These are phyloP conservation scores for Leishmania martiniquensis DNA, from an alignment of 208 protist species.

Conservation along the genomic window DNA sequence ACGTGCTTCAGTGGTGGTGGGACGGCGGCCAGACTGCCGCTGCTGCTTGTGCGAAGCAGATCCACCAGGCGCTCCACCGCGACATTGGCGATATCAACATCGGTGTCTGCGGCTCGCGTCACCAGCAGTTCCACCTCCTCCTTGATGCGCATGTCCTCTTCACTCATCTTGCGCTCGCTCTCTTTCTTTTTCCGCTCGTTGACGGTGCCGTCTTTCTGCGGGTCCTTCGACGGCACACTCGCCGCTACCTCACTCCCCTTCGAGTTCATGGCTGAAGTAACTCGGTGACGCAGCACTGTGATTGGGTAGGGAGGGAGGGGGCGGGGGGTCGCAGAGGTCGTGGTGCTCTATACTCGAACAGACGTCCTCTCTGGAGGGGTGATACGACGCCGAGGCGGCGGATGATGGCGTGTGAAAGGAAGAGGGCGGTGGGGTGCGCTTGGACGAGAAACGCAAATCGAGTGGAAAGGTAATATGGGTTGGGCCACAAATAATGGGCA, in stretches of 20 bases:
- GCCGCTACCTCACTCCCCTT: conserved; percentile 56
- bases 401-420: background rate
- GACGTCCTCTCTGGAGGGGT: background rate
- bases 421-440: background rate
- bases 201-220: conserved; percentile 40
- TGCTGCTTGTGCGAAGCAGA: conserved; percentile 95
- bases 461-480: background rate
- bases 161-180: conserved; percentile 75
- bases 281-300: background rate
- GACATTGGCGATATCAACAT: conserved; percentile 74
- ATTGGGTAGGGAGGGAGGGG: background rate
- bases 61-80: conserved; percentile 93
- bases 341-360: background rate
- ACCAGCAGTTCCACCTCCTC: conserved; percentile 95
- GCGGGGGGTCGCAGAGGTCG: background rate
- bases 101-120: conserved; percentile 71
- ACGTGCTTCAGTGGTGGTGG: conserved; percentile 99
- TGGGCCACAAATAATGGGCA: background rate
- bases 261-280: conserved; percentile 11
- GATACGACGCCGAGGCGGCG: background rate
- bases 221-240: conserved; percentile 63
- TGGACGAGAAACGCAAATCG: background rate
- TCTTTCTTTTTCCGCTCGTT: conserved; percentile 56
- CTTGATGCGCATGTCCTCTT: conserved; percentile 96
- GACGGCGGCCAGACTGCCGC: conserved; percentile 98